Percentiles rank a stretch among this genome's conserved stretches.
phyloP scores from a whole-genome alignment of 495 filamentous ascomycete species.

The Tuber brumale region DNA sequence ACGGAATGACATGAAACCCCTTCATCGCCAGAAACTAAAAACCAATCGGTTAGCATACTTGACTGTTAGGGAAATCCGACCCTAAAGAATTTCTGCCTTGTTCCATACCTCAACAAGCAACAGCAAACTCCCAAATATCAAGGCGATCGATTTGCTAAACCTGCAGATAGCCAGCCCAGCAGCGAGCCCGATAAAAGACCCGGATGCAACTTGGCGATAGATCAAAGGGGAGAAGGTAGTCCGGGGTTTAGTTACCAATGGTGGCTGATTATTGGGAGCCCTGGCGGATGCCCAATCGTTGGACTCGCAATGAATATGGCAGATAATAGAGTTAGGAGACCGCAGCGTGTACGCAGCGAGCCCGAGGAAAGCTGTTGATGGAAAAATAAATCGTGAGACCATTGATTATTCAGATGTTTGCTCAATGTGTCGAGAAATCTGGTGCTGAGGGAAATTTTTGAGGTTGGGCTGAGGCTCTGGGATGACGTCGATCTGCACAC shows the following conservation, averaged over 20 bases:
- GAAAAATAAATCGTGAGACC: slow-evolving; percentile 28
- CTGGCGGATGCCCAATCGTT: not conserved
- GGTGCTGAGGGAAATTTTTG: slow-evolving; percentile 3
- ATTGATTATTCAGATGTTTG: slow-evolving; percentile 9
- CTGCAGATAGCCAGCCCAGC: slow-evolving; percentile 30
- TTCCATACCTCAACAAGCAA: slow-evolving; percentile 33
- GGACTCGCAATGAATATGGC: not conserved
- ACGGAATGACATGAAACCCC: slow-evolving; percentile 32
- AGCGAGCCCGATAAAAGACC: slow-evolving; percentile 36
- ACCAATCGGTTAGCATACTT: not conserved
- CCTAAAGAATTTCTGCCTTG: not conserved
- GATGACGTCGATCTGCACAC: slow-evolving; percentile 24
- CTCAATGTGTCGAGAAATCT: slow-evolving; percentile 13
- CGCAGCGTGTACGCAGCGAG: slow-evolving; percentile 23
- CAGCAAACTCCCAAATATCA: slow-evolving; percentile 30
- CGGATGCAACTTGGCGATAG: slow-evolving; percentile 37
- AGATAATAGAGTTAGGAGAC: not conserved
- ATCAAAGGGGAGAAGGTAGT: slow-evolving; percentile 28
- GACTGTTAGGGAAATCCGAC: not conserved
- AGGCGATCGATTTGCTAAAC: slow-evolving; percentile 35
- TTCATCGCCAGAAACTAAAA: slow-evolving; percentile 29
- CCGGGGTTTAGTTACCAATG: slow-evolving; percentile 14
- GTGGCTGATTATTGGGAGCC: not conserved
- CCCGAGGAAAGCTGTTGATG: slow-evolving; percentile 25
- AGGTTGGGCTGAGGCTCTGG: slow-evolving; percentile 5